phyloP scores from a whole-genome alignment of 2,329 filamentous ascomycete species.

The Sporothrix curviconia region DNA sequence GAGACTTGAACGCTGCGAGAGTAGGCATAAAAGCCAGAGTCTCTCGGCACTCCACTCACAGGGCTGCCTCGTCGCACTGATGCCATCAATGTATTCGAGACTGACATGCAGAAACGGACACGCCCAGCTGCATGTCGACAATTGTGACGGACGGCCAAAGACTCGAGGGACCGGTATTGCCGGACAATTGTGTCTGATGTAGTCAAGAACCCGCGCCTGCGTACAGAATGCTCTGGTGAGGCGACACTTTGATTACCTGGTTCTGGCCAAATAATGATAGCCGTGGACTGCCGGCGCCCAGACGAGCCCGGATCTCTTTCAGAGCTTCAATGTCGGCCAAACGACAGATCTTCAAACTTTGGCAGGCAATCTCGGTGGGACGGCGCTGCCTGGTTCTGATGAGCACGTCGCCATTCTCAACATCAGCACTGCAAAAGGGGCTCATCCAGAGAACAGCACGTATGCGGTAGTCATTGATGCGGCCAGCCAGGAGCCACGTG shows the following conservation, averaged over 20 bases:
- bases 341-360: background rate
- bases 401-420: too few relatives aligned
- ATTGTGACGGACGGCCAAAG: background rate
- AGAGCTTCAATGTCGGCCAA: background rate
- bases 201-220: constrained; percentile 1
- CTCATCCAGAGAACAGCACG: background rate
- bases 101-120: background rate
- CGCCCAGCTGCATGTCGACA: background rate
- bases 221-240: background rate
- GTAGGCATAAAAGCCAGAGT: background rate
- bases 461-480: background rate
- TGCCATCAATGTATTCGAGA: constrained; percentile 13
- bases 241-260: constrained; percentile 8
- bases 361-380: too few relatives aligned
- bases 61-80: constrained; percentile 7
- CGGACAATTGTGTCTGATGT: constrained; percentile 23
- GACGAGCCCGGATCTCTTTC: constrained; percentile 6
- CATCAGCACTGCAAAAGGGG: too few relatives aligned
- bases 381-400: too few relatives aligned
- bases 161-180: constrained; percentile 18
- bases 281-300: constrained; percentile 1
- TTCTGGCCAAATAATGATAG: background rate
- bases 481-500: background rate
- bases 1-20: background rate
- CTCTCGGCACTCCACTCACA: constrained; percentile 2